Evolutionary conservation across 371 early-diverging fungal species (phyloP).

Genomic region (Chytridium lagenaria): DNA sequence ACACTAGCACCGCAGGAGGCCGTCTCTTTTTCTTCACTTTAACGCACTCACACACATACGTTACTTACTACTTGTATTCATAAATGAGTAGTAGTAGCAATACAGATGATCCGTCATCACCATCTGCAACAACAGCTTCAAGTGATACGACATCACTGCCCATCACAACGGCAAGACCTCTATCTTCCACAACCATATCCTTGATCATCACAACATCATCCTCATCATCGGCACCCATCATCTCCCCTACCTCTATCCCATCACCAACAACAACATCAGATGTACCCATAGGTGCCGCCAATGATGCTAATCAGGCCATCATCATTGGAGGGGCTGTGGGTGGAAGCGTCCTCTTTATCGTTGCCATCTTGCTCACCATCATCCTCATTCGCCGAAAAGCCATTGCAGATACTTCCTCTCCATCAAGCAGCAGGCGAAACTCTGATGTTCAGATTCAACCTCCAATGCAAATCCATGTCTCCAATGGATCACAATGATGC

Average conservation of each 20-base stretch:
- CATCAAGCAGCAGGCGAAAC: background rate
- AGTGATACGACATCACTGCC: background rate
- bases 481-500: too few relatives aligned
- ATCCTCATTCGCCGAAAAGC: background rate
- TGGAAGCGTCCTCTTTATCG: background rate
- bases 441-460: background rate
- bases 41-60: too few relatives aligned
- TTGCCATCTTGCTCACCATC: background rate
- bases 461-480: too few relatives aligned
- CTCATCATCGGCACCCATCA: background rate
- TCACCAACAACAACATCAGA: background rate
- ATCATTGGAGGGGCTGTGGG: slow-evolving; percentile 4
- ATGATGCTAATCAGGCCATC: background rate
- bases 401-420: background rate
- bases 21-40: too few relatives aligned
- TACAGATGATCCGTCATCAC: too few relatives aligned
- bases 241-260: background rate
- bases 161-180: background rate
- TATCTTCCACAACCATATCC: background rate
- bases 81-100: too few relatives aligned
- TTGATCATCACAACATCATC: background rate
- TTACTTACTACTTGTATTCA: too few relatives aligned
- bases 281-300: background rate
- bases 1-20: too few relatives aligned
- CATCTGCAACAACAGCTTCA: background rate